A percentile compares a stretch with the other conserved stretches of the same genome.
phyloP scores from a whole-genome alignment of 768 basidiomycete genomes.

The Candolleomyces aberdarensis region DNA sequence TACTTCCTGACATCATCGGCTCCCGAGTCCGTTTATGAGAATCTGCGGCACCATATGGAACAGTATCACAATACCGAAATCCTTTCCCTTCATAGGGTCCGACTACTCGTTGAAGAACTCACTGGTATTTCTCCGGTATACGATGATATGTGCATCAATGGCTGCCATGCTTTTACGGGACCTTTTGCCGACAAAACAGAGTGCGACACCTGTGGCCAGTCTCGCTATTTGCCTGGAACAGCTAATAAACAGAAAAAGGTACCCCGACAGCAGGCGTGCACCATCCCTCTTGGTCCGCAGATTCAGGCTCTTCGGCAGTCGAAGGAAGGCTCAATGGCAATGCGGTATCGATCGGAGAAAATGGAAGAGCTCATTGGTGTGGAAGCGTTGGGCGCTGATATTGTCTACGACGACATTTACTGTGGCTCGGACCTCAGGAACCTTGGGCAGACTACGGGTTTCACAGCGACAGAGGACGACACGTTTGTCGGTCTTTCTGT shows the following conservation, averaged over 20 bases:
- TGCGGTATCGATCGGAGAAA: slow-evolving; percentile 14
- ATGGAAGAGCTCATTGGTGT: slow-evolving; percentile 8
- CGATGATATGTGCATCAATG: not conserved
- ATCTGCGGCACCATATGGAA: not conserved
- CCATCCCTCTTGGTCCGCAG: slow-evolving; percentile 33
- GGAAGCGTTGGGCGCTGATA: not conserved
- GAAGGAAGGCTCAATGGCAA: slow-evolving; percentile 13
- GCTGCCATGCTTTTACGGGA: not conserved
- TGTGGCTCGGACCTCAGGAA: slow-evolving; percentile 23
- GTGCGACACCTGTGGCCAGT: not conserved
- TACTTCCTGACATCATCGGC: not conserved
- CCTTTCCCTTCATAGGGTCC: not conserved
- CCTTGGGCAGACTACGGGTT: slow-evolving; percentile 12
- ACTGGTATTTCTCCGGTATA: not conserved
- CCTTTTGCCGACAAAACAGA: not conserved
- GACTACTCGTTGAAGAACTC: not conserved
- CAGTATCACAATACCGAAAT: not conserved
- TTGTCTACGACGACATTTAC: slow-evolving; percentile 20
- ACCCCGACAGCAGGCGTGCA: slow-evolving; percentile 19
- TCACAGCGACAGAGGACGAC: slow-evolving; percentile 17
- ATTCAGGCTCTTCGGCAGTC: slow-evolving; percentile 26
- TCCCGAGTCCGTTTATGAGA: not conserved
- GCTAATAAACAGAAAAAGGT: not conserved
- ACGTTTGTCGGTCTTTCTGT: slow-evolving; percentile 29
- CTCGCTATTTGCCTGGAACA: not conserved